A percentile compares a stretch with the other conserved stretches of the same genome.
Evolutionary conservation across 2,329 filamentous ascomycete species (phyloP).

Genomic region (Diaporthe helianthi): DNA sequence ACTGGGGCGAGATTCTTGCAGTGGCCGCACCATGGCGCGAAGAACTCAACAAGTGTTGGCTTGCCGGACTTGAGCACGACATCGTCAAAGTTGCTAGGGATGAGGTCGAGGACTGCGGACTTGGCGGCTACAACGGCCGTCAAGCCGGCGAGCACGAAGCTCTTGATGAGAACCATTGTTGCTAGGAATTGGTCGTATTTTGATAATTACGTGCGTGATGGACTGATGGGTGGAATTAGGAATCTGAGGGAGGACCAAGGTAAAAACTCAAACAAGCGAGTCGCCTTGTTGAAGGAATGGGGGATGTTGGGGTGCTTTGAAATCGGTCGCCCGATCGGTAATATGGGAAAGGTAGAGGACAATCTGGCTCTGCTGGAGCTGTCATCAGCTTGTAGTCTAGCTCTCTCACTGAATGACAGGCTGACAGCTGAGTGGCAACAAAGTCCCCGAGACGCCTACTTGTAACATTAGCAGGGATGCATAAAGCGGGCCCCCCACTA

Average conservation of each 20-base stretch:
- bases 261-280: constrained; percentile 15
- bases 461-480: neutral
- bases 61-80: constrained; percentile 91
- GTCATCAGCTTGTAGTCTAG: constrained; percentile 24
- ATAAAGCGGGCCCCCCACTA: neutral
- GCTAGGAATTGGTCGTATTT: constrained; percentile 32
- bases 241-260: constrained; percentile 18
- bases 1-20: constrained; percentile 97
- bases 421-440: constrained; percentile 8
- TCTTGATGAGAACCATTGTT: constrained; percentile 65
- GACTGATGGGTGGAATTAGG: constrained; percentile 19
- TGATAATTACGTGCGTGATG: neutral
- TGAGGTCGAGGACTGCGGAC: constrained; percentile 88
- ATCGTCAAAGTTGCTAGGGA: constrained; percentile 89
- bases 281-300: constrained; percentile 3
- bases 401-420: neutral
- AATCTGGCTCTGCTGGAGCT: constrained; percentile 29
- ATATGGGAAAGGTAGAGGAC: constrained; percentile 27
- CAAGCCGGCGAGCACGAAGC: constrained; percentile 64
- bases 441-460: neutral
- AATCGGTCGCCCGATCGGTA: constrained; percentile 39
- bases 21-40: constrained; percentile 98
- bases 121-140: constrained; percentile 67
- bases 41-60: constrained; percentile 97
- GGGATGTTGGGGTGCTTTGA: constrained; percentile 43